phyloP scores from a whole-genome alignment of 805 yeast genomes.

The Metschnikowia dekortorum region DNA sequence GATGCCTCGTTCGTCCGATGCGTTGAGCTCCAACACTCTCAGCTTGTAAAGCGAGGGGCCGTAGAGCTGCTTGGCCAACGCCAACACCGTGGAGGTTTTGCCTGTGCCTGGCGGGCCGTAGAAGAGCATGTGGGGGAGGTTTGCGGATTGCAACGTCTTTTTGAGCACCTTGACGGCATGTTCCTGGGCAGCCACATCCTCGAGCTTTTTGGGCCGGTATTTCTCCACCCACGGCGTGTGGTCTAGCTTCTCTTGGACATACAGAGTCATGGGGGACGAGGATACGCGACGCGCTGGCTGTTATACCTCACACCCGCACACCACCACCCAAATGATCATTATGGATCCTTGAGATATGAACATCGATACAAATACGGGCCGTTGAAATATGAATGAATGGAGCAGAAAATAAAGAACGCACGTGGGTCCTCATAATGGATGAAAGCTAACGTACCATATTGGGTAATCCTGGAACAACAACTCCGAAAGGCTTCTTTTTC shows the following conservation, averaged over 20 bases:
- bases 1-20: slow-evolving; percentile 89
- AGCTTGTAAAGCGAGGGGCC: slow-evolving; percentile 64
- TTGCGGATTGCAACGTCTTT: slow-evolving; percentile 72
- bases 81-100: slow-evolving; percentile 82
- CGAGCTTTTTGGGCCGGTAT: slow-evolving; percentile 76
- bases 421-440: no score
- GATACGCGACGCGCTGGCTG: not conserved
- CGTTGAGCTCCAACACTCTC: slow-evolving; percentile 78
- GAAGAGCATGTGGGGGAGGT: slow-evolving; percentile 86
- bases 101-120: slow-evolving; percentile 96
- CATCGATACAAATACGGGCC: no score
- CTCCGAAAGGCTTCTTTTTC: no score
- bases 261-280: slow-evolving; percentile 12
- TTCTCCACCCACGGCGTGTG: slow-evolving; percentile 91
- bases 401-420: no score
- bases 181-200: slow-evolving; percentile 88
- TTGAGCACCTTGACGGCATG: slow-evolving; percentile 82
- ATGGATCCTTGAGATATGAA: no score
- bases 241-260: slow-evolving; percentile 41
- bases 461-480: no score
- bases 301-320: not conserved
- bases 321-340: not conserved
- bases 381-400: no score
- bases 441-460: no score
- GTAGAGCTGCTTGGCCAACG: slow-evolving; percentile 72